Percentiles rank a stretch among this genome's conserved stretches.
phyloP scores from a whole-genome alignment of 2,329 filamentous ascomycete species.

The Calonectria hongkongensis region DNA sequence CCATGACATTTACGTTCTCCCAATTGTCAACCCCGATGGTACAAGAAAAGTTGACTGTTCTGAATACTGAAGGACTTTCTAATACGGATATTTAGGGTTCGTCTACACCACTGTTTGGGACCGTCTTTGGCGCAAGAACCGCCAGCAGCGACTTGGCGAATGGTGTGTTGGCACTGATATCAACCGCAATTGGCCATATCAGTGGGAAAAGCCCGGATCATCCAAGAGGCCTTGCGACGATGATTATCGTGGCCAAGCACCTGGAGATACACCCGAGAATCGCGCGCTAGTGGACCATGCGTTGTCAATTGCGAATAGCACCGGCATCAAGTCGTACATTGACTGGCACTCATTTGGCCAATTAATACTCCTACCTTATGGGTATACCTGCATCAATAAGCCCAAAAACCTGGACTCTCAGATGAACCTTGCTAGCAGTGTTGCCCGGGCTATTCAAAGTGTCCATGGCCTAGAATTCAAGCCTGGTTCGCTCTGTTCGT shows the following conservation, averaged over 20 bases:
- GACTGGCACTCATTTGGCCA: neutral
- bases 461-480: constrained; percentile 2
- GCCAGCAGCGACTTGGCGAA: neutral
- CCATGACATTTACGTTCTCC: neutral
- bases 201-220: neutral
- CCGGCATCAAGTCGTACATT: constrained; percentile 2
- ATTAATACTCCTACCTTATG: neutral
- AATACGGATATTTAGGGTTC: neutral
- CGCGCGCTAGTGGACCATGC: neutral
- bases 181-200: neutral
- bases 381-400: neutral
- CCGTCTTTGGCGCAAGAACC: constrained; percentile 3
- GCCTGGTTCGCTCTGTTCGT: neutral
- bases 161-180: neutral
- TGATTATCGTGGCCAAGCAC: neutral
- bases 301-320: neutral
- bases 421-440: neutral
- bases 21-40: neutral
- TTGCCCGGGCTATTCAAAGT: neutral
- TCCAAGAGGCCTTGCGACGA: neutral
- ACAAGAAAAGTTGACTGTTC: neutral
- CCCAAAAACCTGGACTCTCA: neutral
- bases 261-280: neutral
- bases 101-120: neutral
- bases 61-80: neutral